These are phyloP conservation scores for Sungouiozyma ichnusensis DNA, from an alignment of 805 yeast genomes.

Conservation along the genomic window DNA sequence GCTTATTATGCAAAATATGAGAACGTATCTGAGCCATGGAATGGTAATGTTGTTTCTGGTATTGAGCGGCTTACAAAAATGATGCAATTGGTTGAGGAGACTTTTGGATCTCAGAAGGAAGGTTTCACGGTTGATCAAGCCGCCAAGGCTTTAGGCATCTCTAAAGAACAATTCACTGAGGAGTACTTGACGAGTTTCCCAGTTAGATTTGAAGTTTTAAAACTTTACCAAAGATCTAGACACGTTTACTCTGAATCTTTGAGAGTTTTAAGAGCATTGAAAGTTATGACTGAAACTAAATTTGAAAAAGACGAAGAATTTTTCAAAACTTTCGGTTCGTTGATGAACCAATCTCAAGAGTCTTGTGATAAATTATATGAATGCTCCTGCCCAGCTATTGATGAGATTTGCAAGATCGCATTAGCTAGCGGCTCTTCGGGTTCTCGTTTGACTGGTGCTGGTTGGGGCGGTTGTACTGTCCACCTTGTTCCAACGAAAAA, in stretches of 20 bases:
- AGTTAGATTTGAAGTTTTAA: constrained; percentile 43
- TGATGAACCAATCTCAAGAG: constrained; percentile 51
- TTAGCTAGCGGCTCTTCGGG: constrained; percentile 48
- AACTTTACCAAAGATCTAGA: constrained; percentile 45
- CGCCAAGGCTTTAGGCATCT: constrained; percentile 33
- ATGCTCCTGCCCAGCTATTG: constrained; percentile 47
- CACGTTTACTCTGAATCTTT: constrained; percentile 55
- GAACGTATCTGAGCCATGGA: constrained; percentile 31
- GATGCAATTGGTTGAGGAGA: constrained; percentile 36
- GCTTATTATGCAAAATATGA: constrained; percentile 31
- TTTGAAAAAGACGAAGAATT: constrained; percentile 25
- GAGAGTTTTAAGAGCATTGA: constrained; percentile 44
- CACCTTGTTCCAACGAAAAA: constrained; percentile 36
- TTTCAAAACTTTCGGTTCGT: constrained; percentile 36
- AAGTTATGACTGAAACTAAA: constrained; percentile 27
- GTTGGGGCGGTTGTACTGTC: constrained; percentile 69
- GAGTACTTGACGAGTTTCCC: constrained; percentile 42
- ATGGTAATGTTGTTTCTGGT: constrained; percentile 37
- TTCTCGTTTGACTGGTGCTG: constrained; percentile 70
- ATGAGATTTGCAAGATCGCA: constrained; percentile 45
- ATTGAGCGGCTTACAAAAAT: constrained; percentile 31
- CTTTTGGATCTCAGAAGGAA: constrained; percentile 30
- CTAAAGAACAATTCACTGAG: constrained; percentile 33
- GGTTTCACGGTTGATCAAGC: constrained; percentile 45
- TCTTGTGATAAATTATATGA: constrained; percentile 41